Evolutionary conservation across 1,284 basidiomycete genomes (phyloP).

Genomic region (Butyriboletus appendiculatus): DNA sequence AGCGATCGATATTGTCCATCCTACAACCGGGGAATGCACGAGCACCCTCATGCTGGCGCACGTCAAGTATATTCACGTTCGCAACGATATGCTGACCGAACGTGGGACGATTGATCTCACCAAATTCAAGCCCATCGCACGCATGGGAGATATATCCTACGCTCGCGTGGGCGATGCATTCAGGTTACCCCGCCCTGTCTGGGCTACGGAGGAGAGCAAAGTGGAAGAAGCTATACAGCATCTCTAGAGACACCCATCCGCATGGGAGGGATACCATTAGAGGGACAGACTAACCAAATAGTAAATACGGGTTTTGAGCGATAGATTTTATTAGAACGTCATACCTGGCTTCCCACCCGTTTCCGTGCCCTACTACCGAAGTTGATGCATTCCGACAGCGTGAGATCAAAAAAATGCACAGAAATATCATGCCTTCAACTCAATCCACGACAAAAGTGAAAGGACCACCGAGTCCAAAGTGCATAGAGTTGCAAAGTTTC

Average conservation of each 20-base stretch:
- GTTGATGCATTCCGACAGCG: too few species aligned
- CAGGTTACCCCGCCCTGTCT: constrained; percentile 47
- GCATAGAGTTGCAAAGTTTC: too few species aligned
- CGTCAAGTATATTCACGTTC: constrained; percentile 64
- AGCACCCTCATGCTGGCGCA: constrained; percentile 57
- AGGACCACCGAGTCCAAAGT: too few species aligned
- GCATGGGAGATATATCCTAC: constrained; percentile 61
- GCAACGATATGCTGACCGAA: constrained; percentile 46
- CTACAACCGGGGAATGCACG: constrained; percentile 35
- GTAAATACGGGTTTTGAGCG: neutral
- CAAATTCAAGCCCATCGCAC: constrained; percentile 53
- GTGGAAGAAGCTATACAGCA: constrained; percentile 5
- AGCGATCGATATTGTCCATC: constrained; percentile 46
- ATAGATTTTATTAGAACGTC: neutral
- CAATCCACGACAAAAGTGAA: too few species aligned
- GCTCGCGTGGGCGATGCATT: constrained; percentile 46
- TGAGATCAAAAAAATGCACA: too few species aligned
- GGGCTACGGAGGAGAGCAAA: constrained; percentile 48
- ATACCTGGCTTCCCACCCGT: neutral
- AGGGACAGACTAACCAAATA: neutral
- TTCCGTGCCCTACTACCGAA: too few species aligned
- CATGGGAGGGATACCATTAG: neutral
- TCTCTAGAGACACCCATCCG: neutral
- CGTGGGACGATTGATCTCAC: constrained; percentile 48
- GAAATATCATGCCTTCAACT: too few species aligned